Evolutionary conservation across 1,284 basidiomycete species (phyloP).

Genomic region (Schizophyllum amplum): DNA sequence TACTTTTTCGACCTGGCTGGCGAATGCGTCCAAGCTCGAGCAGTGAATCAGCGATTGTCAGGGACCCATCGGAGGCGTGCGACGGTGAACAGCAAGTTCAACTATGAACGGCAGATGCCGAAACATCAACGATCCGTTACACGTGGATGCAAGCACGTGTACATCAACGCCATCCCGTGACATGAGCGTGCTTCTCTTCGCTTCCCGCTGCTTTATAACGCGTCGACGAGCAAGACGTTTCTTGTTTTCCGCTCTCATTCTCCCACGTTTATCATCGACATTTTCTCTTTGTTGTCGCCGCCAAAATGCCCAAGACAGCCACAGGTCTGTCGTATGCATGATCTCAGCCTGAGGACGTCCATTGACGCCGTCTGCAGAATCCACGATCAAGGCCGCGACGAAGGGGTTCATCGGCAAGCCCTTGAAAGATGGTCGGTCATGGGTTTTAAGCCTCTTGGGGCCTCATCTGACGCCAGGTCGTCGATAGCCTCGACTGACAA

Average conservation of each 20-base stretch:
- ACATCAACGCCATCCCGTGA: background rate
- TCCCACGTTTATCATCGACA: background rate
- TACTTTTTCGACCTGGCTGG: no score
- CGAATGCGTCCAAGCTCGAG: no score
- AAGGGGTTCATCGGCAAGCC: no score
- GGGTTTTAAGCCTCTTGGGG: no score
- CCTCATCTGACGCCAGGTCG: no score
- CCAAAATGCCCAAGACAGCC: background rate
- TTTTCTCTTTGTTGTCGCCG: background rate
- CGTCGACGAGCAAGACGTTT: background rate
- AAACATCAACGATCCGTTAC: background rate
- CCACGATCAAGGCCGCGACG: background rate
- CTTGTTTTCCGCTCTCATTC: background rate
- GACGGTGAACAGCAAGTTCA: no score
- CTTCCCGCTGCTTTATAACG: background rate
- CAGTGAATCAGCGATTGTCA: no score
- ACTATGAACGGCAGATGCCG: background rate
- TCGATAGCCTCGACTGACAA: no score
- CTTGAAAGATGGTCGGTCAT: no score
- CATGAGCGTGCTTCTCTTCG: background rate
- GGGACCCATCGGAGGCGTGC: no score
- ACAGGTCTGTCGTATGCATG: background rate
- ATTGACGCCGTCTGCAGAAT: background rate
- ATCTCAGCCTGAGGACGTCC: background rate
- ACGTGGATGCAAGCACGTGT: background rate